Evolutionary conservation across 148 eudicot genomes (phyloP).

Genomic region (Arbutus unedo): DNA sequence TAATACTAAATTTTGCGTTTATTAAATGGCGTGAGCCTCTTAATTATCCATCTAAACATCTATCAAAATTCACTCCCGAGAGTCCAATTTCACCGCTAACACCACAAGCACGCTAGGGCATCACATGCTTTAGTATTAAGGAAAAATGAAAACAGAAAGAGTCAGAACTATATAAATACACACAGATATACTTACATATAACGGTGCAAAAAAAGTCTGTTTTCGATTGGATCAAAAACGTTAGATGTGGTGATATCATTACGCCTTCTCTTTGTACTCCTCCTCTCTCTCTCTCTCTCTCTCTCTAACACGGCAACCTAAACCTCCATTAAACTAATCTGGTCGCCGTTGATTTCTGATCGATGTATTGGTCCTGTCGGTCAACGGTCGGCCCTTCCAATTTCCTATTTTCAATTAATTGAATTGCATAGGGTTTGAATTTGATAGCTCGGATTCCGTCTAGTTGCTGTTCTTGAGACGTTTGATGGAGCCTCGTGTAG

Average conservation of each 20-base stretch:
- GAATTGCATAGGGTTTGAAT: neutral
- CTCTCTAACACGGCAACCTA: neutral
- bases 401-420: too few relatives aligned
- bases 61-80: too few relatives aligned
- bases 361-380: neutral
- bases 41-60: too few relatives aligned
- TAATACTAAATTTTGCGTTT: too few relatives aligned
- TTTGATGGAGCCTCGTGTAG: conserved; percentile 70
- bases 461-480: conserved; percentile 10
- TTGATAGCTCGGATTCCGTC: conserved; percentile 9
- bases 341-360: neutral
- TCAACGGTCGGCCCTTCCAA: neutral
- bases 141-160: too few relatives aligned
- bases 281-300: neutral
- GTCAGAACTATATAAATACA: too few relatives aligned
- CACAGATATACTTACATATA: too few relatives aligned
- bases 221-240: conserved; percentile 11
- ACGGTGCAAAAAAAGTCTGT: neutral
- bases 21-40: too few relatives aligned
- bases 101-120: too few relatives aligned
- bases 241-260: conserved; percentile 5
- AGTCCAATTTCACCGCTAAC: too few relatives aligned
- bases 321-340: neutral
- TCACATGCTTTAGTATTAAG: too few relatives aligned
- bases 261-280: neutral